Base-by-base conservation (phyloP, 805 yeast genomes). In the Metschnikowia amazonensis region DNA sequence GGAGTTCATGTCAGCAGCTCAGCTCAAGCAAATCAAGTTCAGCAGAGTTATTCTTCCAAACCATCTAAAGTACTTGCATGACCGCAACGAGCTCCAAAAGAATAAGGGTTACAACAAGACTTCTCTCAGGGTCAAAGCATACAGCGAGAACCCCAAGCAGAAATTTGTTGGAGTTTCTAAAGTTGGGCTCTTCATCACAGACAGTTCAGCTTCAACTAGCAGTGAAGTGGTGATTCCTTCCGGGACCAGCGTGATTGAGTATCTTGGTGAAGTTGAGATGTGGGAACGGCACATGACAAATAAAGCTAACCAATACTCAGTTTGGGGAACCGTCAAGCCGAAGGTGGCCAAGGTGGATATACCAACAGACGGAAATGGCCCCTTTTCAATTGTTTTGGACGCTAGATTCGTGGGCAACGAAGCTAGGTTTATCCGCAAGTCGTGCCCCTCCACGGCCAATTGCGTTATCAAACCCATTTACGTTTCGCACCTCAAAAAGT, bases 371-470 rank as follows among this genome's bases (percentile, higher is more conserved):
- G 27, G 28, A 2, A 43, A 38, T 17, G 21, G 16, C 13, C 9
- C 11, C n/a, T 63, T 82, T 43, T 83, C 84, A 0, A 55, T 89
- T n/a, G 82, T 77, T 3, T 67, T 90, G 14, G 97, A 90, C 63
- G 77, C 89, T n/a, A 74, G 97, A 48, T 77, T 81, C 34, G 74
- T 80, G 4, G 98, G 97, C 0, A 86, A 88, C 54, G 73, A 76
- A 28, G 71, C 89, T 0, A 66, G 96, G 42, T 92, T 86, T 60
- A 69, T 87, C 25, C 72, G 97, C 48, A 79, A 84, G 48, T 71
- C 89, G 8, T 87, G 97, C 57, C 67, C 70, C 11, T 36, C 51
- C 1, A 64, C 76, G 9, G 89, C 96, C 5, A 89, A 89, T 63
- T 83, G 89, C 57, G 79, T 73, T 48, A 65, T 92, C 24, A 72